Evolutionary conservation across 2,329 filamentous ascomycete genomes (phyloP).

Genomic region (Colletotrichum echinochloae): DNA sequence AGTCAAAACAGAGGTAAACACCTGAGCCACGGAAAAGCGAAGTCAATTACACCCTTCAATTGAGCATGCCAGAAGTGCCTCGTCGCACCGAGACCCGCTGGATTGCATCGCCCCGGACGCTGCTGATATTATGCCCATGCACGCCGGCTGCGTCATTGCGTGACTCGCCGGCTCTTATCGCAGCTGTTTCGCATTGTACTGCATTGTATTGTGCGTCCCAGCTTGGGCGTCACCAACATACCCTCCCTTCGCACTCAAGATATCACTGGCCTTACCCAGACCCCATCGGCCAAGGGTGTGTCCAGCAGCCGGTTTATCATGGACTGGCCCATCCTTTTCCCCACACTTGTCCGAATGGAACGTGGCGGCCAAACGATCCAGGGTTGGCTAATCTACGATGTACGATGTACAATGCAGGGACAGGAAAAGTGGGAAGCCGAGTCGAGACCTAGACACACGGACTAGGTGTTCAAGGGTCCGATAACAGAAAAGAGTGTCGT

Average conservation of each 20-base stretch:
- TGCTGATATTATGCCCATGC: background rate
- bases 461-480: background rate
- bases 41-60: background rate
- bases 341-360: background rate
- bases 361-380: background rate
- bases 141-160: background rate
- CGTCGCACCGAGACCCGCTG: background rate
- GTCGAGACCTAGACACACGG: background rate
- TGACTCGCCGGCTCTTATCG: background rate
- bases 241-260: background rate
- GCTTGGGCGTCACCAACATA: background rate
- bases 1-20: background rate
- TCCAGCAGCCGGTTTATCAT: background rate
- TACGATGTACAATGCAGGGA: background rate
- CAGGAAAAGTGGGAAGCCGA: background rate
- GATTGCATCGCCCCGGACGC: background rate
- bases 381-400: background rate
- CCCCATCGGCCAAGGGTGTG: background rate
- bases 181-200: background rate
- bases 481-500: background rate
- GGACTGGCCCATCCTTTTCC: background rate
- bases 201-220: background rate
- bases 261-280: background rate
- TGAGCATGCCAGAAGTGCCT: background rate
- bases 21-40: background rate